Conservation (phyloP, 108 stramenopile species). For the Skeletonema tropicum region DNA sequence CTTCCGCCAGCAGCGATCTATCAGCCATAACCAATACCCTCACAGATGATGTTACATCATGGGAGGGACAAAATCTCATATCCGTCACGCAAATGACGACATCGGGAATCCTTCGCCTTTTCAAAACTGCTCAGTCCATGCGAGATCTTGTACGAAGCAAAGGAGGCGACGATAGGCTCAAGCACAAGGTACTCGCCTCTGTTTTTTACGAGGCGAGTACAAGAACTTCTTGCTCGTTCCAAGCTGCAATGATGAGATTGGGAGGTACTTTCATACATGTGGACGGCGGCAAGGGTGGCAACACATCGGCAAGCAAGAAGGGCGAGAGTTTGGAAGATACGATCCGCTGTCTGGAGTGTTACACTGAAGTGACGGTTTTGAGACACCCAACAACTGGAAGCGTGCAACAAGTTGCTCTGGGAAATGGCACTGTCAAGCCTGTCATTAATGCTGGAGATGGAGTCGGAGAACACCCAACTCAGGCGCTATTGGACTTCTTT, state of each 20-base stretch:
- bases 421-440: slow-evolving; percentile 60
- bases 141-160: slow-evolving; percentile 49
- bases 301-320: slow-evolving; percentile 90
- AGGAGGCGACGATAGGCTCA: slow-evolving; percentile 58
- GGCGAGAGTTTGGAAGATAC: slow-evolving; percentile 96
- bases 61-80: slow-evolving; percentile 54
- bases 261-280: slow-evolving; percentile 91
- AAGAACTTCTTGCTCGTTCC: slow-evolving; percentile 94
- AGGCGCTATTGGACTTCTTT: slow-evolving; percentile 96
- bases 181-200: slow-evolving; percentile 66
- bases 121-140: slow-evolving; percentile 56
- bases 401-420: slow-evolving; percentile 52
- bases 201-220: slow-evolving; percentile 98
- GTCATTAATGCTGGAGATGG: slow-evolving; percentile 98
- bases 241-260: slow-evolving; percentile 93
- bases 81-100: slow-evolving; percentile 72
- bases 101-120: slow-evolving; percentile 53
- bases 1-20: slow-evolving; percentile 6
- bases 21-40: slow-evolving; percentile 32
- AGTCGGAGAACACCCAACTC: slow-evolving; percentile 97
- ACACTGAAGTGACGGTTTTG: slow-evolving; percentile 91
- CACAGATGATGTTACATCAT: slow-evolving; percentile 57
- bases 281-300: slow-evolving; percentile 60
- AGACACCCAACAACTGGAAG: slow-evolving; percentile 88
- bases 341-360: slow-evolving; percentile 88